Evolutionary conservation across 2,329 filamentous ascomycete genomes (phyloP).

Genomic region (Lachnellula hyalina): DNA sequence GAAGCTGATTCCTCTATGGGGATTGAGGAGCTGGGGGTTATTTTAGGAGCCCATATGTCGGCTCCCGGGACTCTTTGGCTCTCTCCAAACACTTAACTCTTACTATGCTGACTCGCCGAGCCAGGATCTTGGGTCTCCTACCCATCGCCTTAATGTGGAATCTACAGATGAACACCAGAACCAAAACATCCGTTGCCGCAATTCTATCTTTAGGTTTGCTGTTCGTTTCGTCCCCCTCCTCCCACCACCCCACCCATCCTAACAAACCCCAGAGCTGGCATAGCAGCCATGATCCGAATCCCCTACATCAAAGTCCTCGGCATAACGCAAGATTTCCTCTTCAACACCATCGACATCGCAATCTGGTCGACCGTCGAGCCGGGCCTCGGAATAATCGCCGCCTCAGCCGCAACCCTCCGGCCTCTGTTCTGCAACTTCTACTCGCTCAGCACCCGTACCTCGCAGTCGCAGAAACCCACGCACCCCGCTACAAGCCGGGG

Average conservation of each 20-base stretch:
- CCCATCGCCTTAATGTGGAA: slow-evolving; percentile 50
- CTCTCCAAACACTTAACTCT: too few relatives aligned
- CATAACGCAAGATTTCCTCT: slow-evolving; percentile 22
- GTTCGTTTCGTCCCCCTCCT: slow-evolving; percentile 27
- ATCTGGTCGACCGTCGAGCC: slow-evolving; percentile 46
- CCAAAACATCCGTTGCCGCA: slow-evolving; percentile 46
- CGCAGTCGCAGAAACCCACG: not conserved
- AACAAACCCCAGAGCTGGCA: slow-evolving; percentile 15
- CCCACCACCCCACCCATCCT: not conserved
- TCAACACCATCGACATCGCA: slow-evolving; percentile 31
- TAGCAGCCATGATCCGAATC: slow-evolving; percentile 22
- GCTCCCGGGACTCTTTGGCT: too few relatives aligned
- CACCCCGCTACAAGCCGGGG: not conserved
- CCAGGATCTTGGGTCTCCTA: slow-evolving; percentile 41
- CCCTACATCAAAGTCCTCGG: slow-evolving; percentile 19
- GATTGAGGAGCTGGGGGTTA: too few relatives aligned
- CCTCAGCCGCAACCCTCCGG: slow-evolving; percentile 42
- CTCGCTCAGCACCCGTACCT: slow-evolving; percentile 3
- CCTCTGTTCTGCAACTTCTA: slow-evolving; percentile 35
- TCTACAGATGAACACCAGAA: slow-evolving; percentile 47
- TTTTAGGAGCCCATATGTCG: too few relatives aligned
- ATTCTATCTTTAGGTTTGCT: slow-evolving; percentile 53
- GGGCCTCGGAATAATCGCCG: slow-evolving; percentile 44
- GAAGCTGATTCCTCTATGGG: too few relatives aligned
- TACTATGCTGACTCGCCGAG: too few relatives aligned